Conservation (phyloP, 495 filamentous ascomycete species). For the Stereocaulon alpinum region DNA sequence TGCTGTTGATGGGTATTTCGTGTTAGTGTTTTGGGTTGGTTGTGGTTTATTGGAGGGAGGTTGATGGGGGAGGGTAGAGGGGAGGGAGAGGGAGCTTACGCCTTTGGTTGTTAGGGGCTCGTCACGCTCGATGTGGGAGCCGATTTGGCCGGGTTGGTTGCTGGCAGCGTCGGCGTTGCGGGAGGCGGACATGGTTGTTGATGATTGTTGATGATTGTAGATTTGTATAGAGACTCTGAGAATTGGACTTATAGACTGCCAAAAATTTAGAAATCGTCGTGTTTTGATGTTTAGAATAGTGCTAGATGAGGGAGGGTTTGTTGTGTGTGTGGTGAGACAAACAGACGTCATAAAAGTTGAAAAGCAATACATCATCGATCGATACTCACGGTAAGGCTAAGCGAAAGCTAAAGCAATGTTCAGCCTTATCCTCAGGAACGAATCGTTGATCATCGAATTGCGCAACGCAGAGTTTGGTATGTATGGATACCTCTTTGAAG, state of each 20-base stretch:
- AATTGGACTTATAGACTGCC: too few relatives aligned
- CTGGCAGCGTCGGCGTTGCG: slow-evolving; percentile 44
- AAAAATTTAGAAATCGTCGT: too few relatives aligned
- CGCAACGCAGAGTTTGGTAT: too few relatives aligned
- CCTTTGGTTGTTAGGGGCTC: slow-evolving; percentile 44
- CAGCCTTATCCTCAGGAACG: slow-evolving; percentile 16
- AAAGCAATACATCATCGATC: slow-evolving; percentile 6
- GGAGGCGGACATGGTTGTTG: slow-evolving; percentile 40
- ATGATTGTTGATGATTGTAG: not conserved
- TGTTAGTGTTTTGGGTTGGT: not conserved
- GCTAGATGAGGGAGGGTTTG: too few relatives aligned
- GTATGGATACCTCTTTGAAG: too few relatives aligned
- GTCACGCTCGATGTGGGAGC: slow-evolving; percentile 37
- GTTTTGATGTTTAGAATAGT: too few relatives aligned
- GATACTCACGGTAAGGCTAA: not conserved
- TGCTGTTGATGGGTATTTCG: slow-evolving; percentile 39
- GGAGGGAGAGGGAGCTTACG: slow-evolving; percentile 31
- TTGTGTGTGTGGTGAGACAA: slow-evolving; percentile 6
- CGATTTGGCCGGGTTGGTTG: slow-evolving; percentile 48
- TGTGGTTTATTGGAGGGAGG: not conserved
- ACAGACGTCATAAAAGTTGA: not conserved
- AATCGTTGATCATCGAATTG: not conserved
- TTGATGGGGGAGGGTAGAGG: too few relatives aligned
- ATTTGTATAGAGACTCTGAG: too few relatives aligned
- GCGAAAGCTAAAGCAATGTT: not conserved